phyloP scores from a whole-genome alignment of 179 eudicot genomes.

The Spergularia azorica region DNA sequence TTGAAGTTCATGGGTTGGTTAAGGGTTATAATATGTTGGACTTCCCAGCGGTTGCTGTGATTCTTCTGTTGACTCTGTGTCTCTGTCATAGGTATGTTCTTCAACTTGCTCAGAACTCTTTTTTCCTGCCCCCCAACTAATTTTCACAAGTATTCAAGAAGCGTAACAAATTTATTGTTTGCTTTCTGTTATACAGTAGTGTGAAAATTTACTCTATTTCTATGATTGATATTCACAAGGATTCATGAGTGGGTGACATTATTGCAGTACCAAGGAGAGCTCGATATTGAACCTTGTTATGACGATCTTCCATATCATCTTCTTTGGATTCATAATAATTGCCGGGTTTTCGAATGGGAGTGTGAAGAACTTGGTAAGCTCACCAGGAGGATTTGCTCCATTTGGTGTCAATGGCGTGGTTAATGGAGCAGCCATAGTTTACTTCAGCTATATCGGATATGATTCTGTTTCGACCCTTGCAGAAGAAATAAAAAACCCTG shows the following conservation, averaged over 20 bases:
- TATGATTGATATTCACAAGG: neutral
- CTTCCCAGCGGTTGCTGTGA: conserved; percentile 75
- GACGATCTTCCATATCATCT: conserved; percentile 69
- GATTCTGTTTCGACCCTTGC: conserved; percentile 95
- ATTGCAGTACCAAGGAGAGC: conserved; percentile 81
- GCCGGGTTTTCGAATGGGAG: conserved; percentile 65
- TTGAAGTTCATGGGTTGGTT: conserved; percentile 56
- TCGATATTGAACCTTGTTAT: conserved; percentile 66
- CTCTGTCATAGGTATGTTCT: conserved; percentile 62
- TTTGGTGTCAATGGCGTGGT: conserved; percentile 68
- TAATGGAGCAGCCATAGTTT: conserved; percentile 85
- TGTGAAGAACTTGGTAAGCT: conserved; percentile 55
- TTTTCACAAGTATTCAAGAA: neutral
- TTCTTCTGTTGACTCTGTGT: conserved; percentile 65
- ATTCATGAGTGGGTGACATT: neutral
- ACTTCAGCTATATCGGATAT: conserved; percentile 81
- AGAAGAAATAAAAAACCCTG: conserved; percentile 79
- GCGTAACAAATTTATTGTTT: neutral
- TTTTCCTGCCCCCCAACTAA: neutral
- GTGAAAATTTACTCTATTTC: neutral
- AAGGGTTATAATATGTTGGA: conserved; percentile 81
- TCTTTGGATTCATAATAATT: conserved; percentile 72
- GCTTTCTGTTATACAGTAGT: neutral
- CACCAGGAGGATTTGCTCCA: conserved; percentile 63
- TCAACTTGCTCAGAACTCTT: neutral